A percentile compares a stretch with the other conserved stretches of the same genome.
Evolutionary conservation across 768 basidiomycete species (phyloP).

Genomic region (Lenzites betulinus): DNA sequence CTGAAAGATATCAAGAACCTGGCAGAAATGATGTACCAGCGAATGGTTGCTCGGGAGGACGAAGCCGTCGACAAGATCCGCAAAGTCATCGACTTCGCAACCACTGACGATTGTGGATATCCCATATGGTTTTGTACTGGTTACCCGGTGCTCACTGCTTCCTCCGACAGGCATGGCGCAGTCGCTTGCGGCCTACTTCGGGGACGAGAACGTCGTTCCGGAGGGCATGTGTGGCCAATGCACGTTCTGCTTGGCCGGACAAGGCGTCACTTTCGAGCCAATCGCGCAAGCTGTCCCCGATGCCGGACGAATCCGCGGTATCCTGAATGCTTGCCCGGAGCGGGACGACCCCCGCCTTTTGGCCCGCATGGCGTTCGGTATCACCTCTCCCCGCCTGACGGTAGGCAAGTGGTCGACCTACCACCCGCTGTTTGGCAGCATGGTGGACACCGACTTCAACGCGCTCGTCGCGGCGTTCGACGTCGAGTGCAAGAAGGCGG

Average conservation of each 20-base stretch:
- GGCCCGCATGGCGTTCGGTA: slow-evolving; percentile 54
- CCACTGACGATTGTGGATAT: slow-evolving; percentile 40
- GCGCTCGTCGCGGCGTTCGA: slow-evolving; percentile 44
- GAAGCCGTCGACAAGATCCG: slow-evolving; percentile 43
- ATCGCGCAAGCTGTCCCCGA: slow-evolving; percentile 27
- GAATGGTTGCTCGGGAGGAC: slow-evolving; percentile 44
- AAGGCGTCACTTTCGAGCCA: slow-evolving; percentile 35
- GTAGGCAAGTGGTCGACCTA: slow-evolving; percentile 41
- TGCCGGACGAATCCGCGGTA: slow-evolving; percentile 35
- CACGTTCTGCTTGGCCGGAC: slow-evolving; percentile 44
- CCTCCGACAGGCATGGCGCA: slow-evolving; percentile 42
- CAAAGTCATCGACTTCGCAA: slow-evolving; percentile 42
- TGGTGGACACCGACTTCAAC: slow-evolving; percentile 44
- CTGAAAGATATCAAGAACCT: slow-evolving; percentile 36
- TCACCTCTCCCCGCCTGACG: slow-evolving; percentile 47
- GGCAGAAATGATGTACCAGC: slow-evolving; percentile 35
- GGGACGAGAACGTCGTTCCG: slow-evolving; percentile 43
- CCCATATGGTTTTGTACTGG: neutral
- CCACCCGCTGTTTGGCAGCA: slow-evolving; percentile 47
- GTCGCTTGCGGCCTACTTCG: slow-evolving; percentile 46
- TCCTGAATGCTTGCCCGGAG: slow-evolving; percentile 45
- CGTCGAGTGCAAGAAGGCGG: slow-evolving; percentile 40
- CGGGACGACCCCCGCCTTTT: slow-evolving; percentile 51
- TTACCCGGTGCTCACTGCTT: neutral
- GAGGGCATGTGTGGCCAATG: slow-evolving; percentile 44